These are phyloP conservation scores for Nemania bipapillata DNA, from an alignment of 2,329 filamentous ascomycete genomes.

Conservation along the genomic window DNA sequence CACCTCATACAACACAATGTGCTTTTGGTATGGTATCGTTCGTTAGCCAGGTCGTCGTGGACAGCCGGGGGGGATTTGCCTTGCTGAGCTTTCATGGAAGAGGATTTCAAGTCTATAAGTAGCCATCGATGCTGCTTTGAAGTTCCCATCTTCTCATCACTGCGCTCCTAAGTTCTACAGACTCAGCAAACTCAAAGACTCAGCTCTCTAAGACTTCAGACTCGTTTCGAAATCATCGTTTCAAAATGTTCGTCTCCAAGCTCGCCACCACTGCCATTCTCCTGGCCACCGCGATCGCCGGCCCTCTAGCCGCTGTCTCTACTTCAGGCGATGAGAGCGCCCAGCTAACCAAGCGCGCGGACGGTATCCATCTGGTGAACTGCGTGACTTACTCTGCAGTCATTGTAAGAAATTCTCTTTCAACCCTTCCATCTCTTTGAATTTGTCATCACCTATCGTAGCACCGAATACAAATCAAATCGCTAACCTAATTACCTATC, in stretches of 20 bases:
- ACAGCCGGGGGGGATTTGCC: not conserved
- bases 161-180: not conserved
- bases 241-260: constrained; percentile 15
- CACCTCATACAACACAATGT: not conserved
- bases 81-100: not conserved
- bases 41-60: not conserved
- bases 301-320: not conserved
- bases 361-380: constrained; percentile 16
- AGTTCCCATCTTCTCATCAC: not conserved
- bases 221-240: not conserved
- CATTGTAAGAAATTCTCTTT: not conserved
- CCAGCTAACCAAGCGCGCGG: not conserved
- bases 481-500: not conserved
- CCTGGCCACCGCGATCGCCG: constrained; percentile 3
- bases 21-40: not conserved
- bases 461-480: not conserved
- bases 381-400: constrained; percentile 17
- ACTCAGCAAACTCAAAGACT: not conserved
- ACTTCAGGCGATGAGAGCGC: not conserved
- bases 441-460: not conserved
- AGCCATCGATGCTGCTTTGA: not conserved
- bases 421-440: not conserved
- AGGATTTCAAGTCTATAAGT: not conserved
- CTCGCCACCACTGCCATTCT: not conserved
- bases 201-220: not conserved